Evolutionary conservation across 768 basidiomycete species (phyloP).

Genomic region (Tricholoma saponaceum): DNA sequence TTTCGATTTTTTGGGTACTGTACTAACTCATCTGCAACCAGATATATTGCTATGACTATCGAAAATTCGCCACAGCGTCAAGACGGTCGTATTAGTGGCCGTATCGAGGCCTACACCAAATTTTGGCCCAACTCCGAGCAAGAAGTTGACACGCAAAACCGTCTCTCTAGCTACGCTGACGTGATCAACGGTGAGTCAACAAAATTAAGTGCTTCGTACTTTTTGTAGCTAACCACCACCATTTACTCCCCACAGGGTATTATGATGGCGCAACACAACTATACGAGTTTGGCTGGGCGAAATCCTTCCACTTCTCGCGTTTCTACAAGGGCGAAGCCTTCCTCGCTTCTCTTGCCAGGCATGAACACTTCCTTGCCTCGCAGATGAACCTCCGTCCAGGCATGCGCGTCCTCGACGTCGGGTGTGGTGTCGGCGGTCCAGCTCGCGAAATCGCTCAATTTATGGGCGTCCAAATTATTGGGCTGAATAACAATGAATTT

Average conservation of each 20-base stretch:
- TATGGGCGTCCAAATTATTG: slow-evolving; percentile 78
- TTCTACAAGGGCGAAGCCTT: slow-evolving; percentile 91
- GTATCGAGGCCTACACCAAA: slow-evolving; percentile 81
- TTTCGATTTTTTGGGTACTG: background rate
- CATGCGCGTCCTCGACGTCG: slow-evolving; percentile 97
- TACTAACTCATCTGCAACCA: slow-evolving; percentile 4
- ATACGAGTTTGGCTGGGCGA: slow-evolving; percentile 92
- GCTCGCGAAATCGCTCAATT: slow-evolving; percentile 94
- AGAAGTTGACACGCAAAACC: slow-evolving; percentile 60
- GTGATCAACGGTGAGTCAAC: slow-evolving; percentile 84
- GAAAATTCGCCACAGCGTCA: slow-evolving; percentile 15
- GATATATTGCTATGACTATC: slow-evolving; percentile 11
- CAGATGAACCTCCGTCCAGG: slow-evolving; percentile 82
- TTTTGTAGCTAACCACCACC: background rate
- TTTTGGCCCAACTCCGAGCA: slow-evolving; percentile 83
- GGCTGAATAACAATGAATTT: slow-evolving; percentile 95
- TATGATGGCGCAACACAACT: slow-evolving; percentile 96
- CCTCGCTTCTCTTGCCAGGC: slow-evolving; percentile 75
- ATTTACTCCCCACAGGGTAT: slow-evolving; percentile 54
- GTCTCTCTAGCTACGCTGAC: slow-evolving; percentile 82
- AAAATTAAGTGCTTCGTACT: background rate
- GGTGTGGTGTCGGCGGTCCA: slow-evolving; percentile 97
- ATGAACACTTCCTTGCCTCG: slow-evolving; percentile 94
- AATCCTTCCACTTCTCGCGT: slow-evolving; percentile 94
- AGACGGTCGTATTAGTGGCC: slow-evolving; percentile 61